Conservation (phyloP, 2,329 filamentous ascomycete species). For the Venturia carpophila region DNA sequence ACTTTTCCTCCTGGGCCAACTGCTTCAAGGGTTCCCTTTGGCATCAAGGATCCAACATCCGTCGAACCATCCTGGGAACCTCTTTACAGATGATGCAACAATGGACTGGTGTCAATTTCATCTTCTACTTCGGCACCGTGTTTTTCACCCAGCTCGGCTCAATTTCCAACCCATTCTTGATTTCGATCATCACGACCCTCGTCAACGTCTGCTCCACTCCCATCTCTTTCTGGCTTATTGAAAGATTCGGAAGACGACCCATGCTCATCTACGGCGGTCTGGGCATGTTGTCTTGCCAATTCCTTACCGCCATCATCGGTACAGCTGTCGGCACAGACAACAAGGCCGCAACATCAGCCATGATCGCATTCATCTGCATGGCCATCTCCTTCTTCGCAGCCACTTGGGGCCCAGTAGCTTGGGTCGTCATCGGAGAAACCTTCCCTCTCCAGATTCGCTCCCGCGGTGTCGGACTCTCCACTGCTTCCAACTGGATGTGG, state of each 20-base stretch:
- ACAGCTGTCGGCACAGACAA: conserved; percentile 24
- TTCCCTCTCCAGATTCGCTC: conserved; percentile 84
- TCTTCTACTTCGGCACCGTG: conserved; percentile 54
- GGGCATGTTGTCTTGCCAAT: conserved; percentile 81
- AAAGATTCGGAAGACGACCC: conserved; percentile 70
- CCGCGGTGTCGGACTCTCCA: conserved; percentile 77
- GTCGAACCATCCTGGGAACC: conserved; percentile 41
- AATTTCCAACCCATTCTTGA: conserved; percentile 71
- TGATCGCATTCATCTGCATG: conserved; percentile 84
- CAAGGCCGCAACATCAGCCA: conserved; percentile 35
- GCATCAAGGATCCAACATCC: conserved; percentile 44
- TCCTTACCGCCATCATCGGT: conserved; percentile 68
- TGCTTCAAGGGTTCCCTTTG: conserved; percentile 52
- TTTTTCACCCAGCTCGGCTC: conserved; percentile 75
- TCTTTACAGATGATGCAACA: conserved; percentile 46
- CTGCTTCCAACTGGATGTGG: conserved; percentile 88
- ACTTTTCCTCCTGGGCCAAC: conserved; percentile 60
- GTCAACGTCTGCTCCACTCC: conserved; percentile 84
- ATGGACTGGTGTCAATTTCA: conserved; percentile 71
- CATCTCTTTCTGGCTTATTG: conserved; percentile 78
- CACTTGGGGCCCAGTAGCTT: conserved; percentile 73
- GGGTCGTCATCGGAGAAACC: conserved; percentile 76
- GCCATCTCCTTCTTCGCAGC: conserved; percentile 90
- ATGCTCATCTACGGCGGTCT: conserved; percentile 71
- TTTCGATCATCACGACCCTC: conserved; percentile 76